phyloP scores from a whole-genome alignment of 805 yeast genomes.

The Maudiozyma barnettii region DNA sequence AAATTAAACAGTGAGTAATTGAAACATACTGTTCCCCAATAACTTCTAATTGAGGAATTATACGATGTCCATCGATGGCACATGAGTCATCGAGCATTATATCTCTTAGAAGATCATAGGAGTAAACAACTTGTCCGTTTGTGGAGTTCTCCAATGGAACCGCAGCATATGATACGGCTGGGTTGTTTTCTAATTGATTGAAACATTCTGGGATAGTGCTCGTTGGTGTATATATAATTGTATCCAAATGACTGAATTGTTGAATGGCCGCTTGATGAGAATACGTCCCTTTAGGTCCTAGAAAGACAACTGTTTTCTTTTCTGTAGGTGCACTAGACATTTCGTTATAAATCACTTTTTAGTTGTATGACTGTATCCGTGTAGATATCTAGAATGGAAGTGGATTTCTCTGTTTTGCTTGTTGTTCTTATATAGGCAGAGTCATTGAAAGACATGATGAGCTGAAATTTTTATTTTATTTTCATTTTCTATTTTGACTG shows the following conservation, averaged over 20 bases:
- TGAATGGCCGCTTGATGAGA: constrained; percentile 75
- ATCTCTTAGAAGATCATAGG: constrained; percentile 73
- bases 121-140: constrained; percentile 84
- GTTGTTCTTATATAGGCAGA: too few relatives aligned
- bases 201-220: constrained; percentile 55
- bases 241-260: constrained; percentile 36
- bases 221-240: constrained; percentile 22
- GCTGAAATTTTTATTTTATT: too few relatives aligned
- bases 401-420: too few relatives aligned
- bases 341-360: too few relatives aligned
- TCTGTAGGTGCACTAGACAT: neutral
- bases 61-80: constrained; percentile 7
- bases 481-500: too few relatives aligned
- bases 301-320: constrained; percentile 47
- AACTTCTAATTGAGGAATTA: constrained; percentile 39
- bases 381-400: too few relatives aligned
- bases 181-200: constrained; percentile 35
- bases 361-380: too few relatives aligned
- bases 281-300: constrained; percentile 91
- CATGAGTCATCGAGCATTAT: constrained; percentile 30
- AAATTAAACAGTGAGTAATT: constrained; percentile 65
- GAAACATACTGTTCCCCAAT: constrained; percentile 75
- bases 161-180: constrained; percentile 54
- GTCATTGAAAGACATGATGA: too few relatives aligned
- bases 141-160: constrained; percentile 93